Base-by-base conservation (phyloP, 352 stramenopile genomes). In the Aphanomyces invadans region DNA sequence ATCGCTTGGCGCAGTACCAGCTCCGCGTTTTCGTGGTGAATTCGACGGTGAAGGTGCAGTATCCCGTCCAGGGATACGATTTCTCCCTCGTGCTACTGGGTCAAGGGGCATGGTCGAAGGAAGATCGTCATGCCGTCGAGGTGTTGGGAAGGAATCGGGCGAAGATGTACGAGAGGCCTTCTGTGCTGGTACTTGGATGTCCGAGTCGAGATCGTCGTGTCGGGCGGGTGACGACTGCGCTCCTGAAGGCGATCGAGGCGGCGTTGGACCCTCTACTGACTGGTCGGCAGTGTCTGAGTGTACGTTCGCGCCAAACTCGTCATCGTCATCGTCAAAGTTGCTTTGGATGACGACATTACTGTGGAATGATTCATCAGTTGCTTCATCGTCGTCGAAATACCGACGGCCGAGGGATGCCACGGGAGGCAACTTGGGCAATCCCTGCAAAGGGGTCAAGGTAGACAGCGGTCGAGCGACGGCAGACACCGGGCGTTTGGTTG, bases 281-380 rank as follows among this genome's bases (percentile, higher is more conserved):
- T 42, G 36, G 36, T 42, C 15, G 36, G 36, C 36, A 42, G 15
- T 15, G 15, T 15, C 36, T 42, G 36, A 42, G 36, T 42, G 36
- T 42, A 15, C 36, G 15, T 15, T 42, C 2, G 44, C 53, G 26
- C 29, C 46, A 36, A 62, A 46, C 10, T 53, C 59, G 5, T 71
- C 64, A 15, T 38, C 62, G 19, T 67, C 51, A 4, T 63, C 48
- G 17, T 73, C 66, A 21, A 39, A 68, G 3, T 70, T 56, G 1
- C 61, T 66, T 32, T 75, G 67, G 33, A 73, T 73, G 11, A 73
- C n/a, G 4, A 71, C 62, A 26, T 73, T 61, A 31, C 7, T 5
- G 12, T 26, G 3, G 36, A 42, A 15, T 42, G 36, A 15, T 44
- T 29, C 29, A 2, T 65, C 57, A 17, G 21, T 21, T 26, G 45